A percentile compares a stretch with the other conserved stretches of the same genome.
Conservation (phyloP, 139 green algal species). For the Parachlorella kessleri region DNA sequence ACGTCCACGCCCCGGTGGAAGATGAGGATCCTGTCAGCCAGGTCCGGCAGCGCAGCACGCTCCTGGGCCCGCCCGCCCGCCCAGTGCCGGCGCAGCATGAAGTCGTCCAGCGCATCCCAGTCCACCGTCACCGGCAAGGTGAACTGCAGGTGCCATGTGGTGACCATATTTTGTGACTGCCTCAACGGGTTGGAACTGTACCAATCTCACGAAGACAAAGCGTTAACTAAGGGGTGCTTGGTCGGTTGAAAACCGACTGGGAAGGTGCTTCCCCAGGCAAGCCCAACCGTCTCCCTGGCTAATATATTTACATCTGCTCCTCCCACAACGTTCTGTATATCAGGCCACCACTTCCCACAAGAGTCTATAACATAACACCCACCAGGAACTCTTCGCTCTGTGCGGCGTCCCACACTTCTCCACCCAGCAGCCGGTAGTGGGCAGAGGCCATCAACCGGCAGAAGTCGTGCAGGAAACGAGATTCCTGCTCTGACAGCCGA, state of each 20-base stretch:
- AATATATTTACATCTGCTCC: not conserved
- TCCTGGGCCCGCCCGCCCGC: not conserved
- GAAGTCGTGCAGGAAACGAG: slow-evolving; percentile 16
- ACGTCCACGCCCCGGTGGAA: slow-evolving; percentile 11
- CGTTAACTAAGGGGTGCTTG: not conserved
- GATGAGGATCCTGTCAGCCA: slow-evolving; percentile 10
- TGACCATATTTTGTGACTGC: not conserved
- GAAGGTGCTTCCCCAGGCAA: not conserved
- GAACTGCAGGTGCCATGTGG: not conserved
- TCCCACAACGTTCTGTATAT: no score
- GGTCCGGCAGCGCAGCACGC: slow-evolving; percentile 5
- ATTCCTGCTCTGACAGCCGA: slow-evolving; percentile 2
- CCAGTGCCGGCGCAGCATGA: slow-evolving; percentile 12
- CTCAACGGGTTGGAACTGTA: no score
- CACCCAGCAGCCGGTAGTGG: slow-evolving; percentile 10
- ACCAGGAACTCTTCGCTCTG: not conserved
- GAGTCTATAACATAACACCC: not conserved
- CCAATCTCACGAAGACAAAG: no score
- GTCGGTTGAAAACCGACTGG: not conserved
- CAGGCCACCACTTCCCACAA: not conserved
- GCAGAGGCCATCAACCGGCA: not conserved
- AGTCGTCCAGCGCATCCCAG: not conserved
- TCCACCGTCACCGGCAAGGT: slow-evolving; percentile 14
- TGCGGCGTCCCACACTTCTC: not conserved
- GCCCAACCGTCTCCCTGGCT: not conserved